Percentiles rank a stretch among this genome's conserved stretches.
phyloP scores from a whole-genome alignment of 108 stramenopile species.

The Fragilaria crotonensis region DNA sequence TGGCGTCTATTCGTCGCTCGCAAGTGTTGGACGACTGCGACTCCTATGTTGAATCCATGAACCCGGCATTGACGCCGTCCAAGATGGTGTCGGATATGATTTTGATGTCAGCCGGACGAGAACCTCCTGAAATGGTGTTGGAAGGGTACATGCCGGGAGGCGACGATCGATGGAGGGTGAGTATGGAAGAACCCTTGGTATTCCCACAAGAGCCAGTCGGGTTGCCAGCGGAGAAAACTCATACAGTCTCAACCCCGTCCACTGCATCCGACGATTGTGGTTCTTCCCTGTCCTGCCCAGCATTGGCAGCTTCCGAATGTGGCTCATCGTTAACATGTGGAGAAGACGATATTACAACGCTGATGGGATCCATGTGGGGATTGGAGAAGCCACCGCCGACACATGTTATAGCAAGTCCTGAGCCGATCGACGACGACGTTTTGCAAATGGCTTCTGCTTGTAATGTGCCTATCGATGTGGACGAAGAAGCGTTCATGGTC shows the following conservation, averaged over 20 bases:
- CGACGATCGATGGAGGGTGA: slow-evolving; percentile 48
- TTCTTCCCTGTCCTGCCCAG: too few species aligned
- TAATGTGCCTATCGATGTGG: slow-evolving; percentile 47
- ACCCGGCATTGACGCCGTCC: background rate
- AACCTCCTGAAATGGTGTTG: slow-evolving; percentile 38
- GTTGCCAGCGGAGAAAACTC: background rate
- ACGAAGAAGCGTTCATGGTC: slow-evolving; percentile 53
- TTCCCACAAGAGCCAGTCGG: background rate
- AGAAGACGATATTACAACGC: slow-evolving; percentile 12
- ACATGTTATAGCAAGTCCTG: background rate
- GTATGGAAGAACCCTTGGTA: slow-evolving; percentile 12
- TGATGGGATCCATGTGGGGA: slow-evolving; percentile 45
- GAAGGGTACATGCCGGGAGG: slow-evolving; percentile 44
- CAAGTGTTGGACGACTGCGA: background rate
- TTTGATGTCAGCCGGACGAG: slow-evolving; percentile 28
- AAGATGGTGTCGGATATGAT: slow-evolving; percentile 37
- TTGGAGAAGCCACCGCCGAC: slow-evolving; percentile 17
- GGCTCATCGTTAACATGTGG: background rate
- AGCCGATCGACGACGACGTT: slow-evolving; percentile 20
- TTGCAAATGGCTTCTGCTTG: slow-evolving; percentile 25
- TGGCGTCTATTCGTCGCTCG: background rate
- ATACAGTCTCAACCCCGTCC: background rate
- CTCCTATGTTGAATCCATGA: background rate
- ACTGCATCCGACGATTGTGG: slow-evolving; percentile 4
- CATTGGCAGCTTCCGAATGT: background rate